Evolutionary conservation across 306 rosid genomes (phyloP).

Genomic region (Chamaecrista fasciculata): DNA sequence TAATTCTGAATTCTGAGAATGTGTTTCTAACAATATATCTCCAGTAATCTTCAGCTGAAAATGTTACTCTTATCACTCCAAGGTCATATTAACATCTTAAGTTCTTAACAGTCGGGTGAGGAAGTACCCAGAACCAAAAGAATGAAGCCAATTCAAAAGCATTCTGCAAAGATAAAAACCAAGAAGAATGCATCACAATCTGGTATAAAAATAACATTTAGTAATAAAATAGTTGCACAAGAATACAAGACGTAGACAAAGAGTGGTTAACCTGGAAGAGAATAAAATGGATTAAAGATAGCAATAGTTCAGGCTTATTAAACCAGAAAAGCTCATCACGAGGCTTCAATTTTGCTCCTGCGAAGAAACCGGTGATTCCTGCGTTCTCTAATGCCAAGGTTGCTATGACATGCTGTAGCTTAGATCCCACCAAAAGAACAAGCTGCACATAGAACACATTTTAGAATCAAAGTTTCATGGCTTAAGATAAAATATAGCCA

Average conservation of each 20-base stretch:
- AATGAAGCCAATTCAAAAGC: slow-evolving; percentile 96
- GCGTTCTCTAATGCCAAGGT: slow-evolving; percentile 91
- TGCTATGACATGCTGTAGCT: slow-evolving; percentile 89
- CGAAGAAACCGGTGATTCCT: slow-evolving; percentile 51
- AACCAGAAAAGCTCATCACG: slow-evolving; percentile 98
- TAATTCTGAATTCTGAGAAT: background rate
- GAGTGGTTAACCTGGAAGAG: slow-evolving; percentile 75
- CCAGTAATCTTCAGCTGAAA: background rate
- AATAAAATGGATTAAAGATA: slow-evolving; percentile 91
- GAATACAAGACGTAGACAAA: slow-evolving; percentile 23
- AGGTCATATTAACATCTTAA: slow-evolving; percentile 11
- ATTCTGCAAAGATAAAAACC: slow-evolving; percentile 56
- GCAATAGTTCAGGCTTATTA: slow-evolving; percentile 84
- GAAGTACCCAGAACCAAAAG: slow-evolving; percentile 98
- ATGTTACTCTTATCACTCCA: background rate
- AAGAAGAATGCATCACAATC: slow-evolving; percentile 13
- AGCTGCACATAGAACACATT: slow-evolving; percentile 49
- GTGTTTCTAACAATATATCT: background rate
- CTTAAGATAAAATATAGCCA: background rate
- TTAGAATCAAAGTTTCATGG: slow-evolving; percentile 23
- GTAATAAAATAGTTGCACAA: slow-evolving; percentile 21
- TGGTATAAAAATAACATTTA: slow-evolving; percentile 5
- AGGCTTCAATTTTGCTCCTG: slow-evolving; percentile 79
- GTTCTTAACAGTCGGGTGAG: slow-evolving; percentile 29
- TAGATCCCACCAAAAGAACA: slow-evolving; percentile 92